Base-by-base conservation (phyloP, 1,284 basidiomycete genomes). In the Trichosporon ovoides region DNA sequence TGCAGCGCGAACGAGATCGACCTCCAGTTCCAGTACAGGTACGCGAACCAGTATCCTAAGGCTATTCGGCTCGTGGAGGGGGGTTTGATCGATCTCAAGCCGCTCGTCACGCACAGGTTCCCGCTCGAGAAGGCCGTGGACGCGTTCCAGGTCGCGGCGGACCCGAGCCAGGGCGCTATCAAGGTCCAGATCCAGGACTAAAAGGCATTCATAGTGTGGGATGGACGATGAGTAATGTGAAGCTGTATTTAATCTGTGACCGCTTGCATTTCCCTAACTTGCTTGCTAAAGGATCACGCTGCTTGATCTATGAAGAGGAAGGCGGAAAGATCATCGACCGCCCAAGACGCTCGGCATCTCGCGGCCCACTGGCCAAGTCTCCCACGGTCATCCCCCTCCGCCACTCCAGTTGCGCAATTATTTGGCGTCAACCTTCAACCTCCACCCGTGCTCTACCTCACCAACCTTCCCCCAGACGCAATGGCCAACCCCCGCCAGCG, bases 401-500 rank as follows among this genome's bases (percentile, higher is more conserved):
- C 43, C 43, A 48, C 43, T 22, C 10, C 4, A 9, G 22, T 22
- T 14, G 3, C 11, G 22, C 22, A 48, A 48, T 48, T 48, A 48
- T 48, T 48, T 48, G 43, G 22, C 43, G 9, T 16, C 24, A 6
- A 13, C 13, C 10, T 14, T 16, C 16, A 13, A 48, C 43, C 43
- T 48, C 43, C 43, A 48, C 43, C n/a, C 28, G 2, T 16, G 22
- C 40, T 2, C 11, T 34, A 34, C 18, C 35, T 33, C 34, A 49
- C 38, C 52, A 50, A n/a, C 49, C 31, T 34, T n/a, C 10, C 13
- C 48, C 19, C 5, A 28, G 14, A 13, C 58, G 68, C 38, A 9
- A 96, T 97, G 93, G 91, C 88, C 55, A 96, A 95, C 76, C 93
- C 93, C 66, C 84, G 92, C 59, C 93, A 96, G 78, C 82, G 75